Base-by-base conservation (phyloP, 2,329 filamentous ascomycete genomes). In the Cladosporium halotolerans region DNA sequence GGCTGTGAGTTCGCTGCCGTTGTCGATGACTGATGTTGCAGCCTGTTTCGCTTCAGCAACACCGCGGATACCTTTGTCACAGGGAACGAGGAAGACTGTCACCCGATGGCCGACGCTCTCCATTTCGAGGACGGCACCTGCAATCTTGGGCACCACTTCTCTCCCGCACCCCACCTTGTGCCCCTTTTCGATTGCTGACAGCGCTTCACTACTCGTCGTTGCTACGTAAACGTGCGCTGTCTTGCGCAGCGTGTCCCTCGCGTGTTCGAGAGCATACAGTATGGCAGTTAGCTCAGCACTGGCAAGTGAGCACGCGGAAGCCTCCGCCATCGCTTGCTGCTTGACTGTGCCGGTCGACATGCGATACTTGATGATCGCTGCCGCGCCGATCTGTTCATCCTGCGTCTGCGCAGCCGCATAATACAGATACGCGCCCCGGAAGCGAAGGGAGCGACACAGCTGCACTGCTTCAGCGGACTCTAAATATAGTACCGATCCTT, bases 1-100 rank as follows among this genome's bases (percentile, higher is more conserved):
- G 39, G 48, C 39, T 44, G 39, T 51, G 39, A 33, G 81, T 8
- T 77, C 76, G 68, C 83, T 75, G 28, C 75, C 73, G 18, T 40
- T 39, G 11, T 40, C 34, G 19, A 41, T 32, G 9, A 13, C 10
- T 49, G 45, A 9, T 3, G 2, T 34, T 34, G 9, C 33, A 34
- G 33, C 33, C 33, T 34, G 33, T 34, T 34, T 34, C 3, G 33
- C 33, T 34, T 34, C 33, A 13, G 13, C 33, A 34, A 34, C 9
- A 34, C 33, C 33, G 3, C 2, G 33, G 3, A 3, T 34, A 34
- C 33, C 9, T 13, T 34, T 34, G 33, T 34, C 13, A 3, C 33
- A 2, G 2, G 33, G 33, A 13, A 34, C 3, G 33, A 34, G 33
- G 13, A 34, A 34, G 33, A 34, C 33, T 34, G 13, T 34, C 9